Base-by-base conservation (phyloP, 2,329 filamentous ascomycete genomes). In the Tolypocladium inflatum region DNA sequence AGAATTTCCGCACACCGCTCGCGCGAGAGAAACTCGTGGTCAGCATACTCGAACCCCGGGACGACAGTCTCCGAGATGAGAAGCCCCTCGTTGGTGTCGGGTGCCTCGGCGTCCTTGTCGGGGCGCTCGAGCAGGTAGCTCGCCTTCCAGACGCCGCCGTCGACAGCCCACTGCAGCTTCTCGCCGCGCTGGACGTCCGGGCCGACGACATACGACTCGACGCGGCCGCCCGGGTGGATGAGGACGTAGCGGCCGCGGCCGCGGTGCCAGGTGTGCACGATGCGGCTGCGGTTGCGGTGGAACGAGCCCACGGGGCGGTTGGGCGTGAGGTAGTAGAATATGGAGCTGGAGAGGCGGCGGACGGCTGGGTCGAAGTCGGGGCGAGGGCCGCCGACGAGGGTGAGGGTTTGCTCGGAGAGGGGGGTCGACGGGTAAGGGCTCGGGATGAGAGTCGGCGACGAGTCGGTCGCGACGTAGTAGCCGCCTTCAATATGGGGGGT, bases 1-100 rank as follows among this genome's bases (percentile, higher is more conserved):
- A 89, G 68, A 37, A 88, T 62, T n/a, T 78, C 71, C 45, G 70
- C 66, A 62, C 88, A 73, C 15, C 73, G 73, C 53, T 80, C 74
- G 17, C 67, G 68, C 6, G 74, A 76, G 64, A 90, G 74, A 64
- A 89, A 89, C 66, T 88, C 83, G 68, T 89, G 84, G 68, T 89
- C 85, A 58, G 74, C 76, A 63, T 77, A 87, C 65, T 88, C 85
- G 64, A 89, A 89, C 0, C 86, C 86, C 0, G 86, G 85, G 9
- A 87, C 77, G 2, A 87, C 85, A 0, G 83, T 87, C 74, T 89
- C 85, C 54, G 80, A 84, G 59, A 89, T 88, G 71, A 89, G 73
- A 63, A 87, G 68, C 0, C 82, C 82, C 21, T 74, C 75, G 42
- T 72, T 74, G 42, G 63, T 68, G 33, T 66, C 69, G 50, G 70